These are phyloP conservation scores for Acanthamoeba royreba DNA, from an alignment of 208 protist genomes.

Conservation along the genomic window DNA sequence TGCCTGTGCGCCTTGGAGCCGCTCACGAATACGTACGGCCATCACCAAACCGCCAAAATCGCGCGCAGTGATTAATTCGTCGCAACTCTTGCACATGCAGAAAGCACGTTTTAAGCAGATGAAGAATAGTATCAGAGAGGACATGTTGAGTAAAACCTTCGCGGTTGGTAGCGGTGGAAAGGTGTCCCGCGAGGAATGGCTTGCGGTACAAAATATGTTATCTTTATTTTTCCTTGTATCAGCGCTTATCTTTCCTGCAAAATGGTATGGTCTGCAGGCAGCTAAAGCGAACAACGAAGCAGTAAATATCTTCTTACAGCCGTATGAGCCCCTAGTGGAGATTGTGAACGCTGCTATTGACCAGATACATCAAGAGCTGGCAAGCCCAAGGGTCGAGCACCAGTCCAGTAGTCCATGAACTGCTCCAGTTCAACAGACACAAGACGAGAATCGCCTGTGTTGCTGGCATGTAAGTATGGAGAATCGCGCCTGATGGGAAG, in stretches of 20 bases:
- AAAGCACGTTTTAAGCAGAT: background rate
- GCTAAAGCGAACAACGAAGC: conserved; percentile 35
- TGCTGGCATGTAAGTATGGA: too few relatives aligned
- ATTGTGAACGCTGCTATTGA: conserved; percentile 17
- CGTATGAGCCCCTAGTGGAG: conserved; percentile 21
- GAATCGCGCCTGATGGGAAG: too few relatives aligned
- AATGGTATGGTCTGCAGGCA: background rate
- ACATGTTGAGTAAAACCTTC: conserved; percentile 23
- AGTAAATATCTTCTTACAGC: background rate
- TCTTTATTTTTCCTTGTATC: background rate
- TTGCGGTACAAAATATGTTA: background rate
- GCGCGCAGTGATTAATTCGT: background rate
- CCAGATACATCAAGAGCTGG: background rate
- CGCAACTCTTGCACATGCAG: background rate
- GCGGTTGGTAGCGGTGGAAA: background rate
- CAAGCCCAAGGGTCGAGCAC: too few relatives aligned
- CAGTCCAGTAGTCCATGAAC: too few relatives aligned
- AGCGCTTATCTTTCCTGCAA: background rate
- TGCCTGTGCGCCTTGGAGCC: background rate
- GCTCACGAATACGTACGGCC: conserved; percentile 16
- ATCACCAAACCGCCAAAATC: background rate
- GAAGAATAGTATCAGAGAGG: conserved; percentile 16
- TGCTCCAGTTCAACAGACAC: too few relatives aligned
- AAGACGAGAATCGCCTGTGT: too few relatives aligned
- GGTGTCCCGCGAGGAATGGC: background rate